These are phyloP conservation scores for Syzygium aromaticum DNA, from an alignment of 345 rosid genomes.

Conservation along the genomic window DNA sequence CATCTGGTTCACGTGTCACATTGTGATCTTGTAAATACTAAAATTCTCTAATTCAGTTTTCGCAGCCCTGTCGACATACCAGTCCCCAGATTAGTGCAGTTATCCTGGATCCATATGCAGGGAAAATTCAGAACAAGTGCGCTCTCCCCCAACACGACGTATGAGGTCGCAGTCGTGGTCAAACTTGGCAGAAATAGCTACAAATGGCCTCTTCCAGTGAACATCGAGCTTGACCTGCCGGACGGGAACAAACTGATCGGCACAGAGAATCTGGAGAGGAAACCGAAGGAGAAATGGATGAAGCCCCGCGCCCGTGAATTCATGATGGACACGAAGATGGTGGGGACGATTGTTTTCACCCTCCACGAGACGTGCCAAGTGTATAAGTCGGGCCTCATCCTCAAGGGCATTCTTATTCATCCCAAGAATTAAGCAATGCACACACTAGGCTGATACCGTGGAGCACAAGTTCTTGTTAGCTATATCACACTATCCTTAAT, in stretches of 20 bases:
- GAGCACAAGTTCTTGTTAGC: background rate
- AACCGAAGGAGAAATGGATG: background rate
- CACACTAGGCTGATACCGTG: fast-evolving
- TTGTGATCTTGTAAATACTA: no score
- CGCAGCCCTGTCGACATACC: fast-evolving
- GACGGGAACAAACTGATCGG: no score
- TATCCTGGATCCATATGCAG: background rate
- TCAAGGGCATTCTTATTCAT: background rate
- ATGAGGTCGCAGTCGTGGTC: background rate
- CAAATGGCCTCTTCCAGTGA: fast-evolving
- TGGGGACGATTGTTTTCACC: background rate
- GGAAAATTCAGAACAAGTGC: background rate
- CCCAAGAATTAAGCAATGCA: background rate
- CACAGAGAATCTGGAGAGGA: no score
- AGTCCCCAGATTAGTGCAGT: fast-evolving
- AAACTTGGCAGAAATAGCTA: fast-evolving
- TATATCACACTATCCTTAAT: no score
- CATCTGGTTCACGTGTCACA: no score
- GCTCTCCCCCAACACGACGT: background rate
- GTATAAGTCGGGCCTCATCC: fast-evolving
- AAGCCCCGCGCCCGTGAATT: background rate
- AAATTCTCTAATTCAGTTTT: background rate
- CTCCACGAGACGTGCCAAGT: fast-evolving
- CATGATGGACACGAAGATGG: fast-evolving
- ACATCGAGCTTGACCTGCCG: fast-evolving